Evolutionary conservation across 2,329 filamentous ascomycete genomes (phyloP), one percentile per base, ranked within the genome.

Genomic region (Byssochlamys sp.): DNA sequence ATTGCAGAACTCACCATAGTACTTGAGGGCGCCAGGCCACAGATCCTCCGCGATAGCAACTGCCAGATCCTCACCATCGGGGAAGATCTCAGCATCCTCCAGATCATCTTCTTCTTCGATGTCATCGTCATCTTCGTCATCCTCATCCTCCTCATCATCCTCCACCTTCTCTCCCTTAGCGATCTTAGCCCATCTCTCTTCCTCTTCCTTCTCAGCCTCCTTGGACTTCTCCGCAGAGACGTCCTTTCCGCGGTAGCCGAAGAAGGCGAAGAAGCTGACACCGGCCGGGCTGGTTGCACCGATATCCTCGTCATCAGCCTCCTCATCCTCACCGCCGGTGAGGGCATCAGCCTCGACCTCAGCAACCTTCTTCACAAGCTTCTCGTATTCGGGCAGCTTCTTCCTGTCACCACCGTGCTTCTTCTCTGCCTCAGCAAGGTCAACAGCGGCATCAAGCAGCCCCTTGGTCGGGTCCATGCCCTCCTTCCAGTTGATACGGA

Each of bases 251-350:
- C 81, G 84, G 77, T 86, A 96, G 56, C 87, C 89, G 72, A 96
- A 96, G 82, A 87, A 94, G 58, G 85, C 84, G 71, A 96, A 96
- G 81, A 96, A 96, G 75, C 87, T 91, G 54, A 85, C 70, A 4
- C 81, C 85, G 52, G 83, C 84, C 60, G 88, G 80, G 52, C 83
- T 82, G n/a, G 14, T n/a, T 24, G 14, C 39, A 9, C n/a, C 19
- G 14, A 14, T 27, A 6, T 81, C 85, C 52, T 73, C 66, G 57
- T 76, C 68, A 39, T 74, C 71, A 12, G 74, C 74, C 12, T 73
- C 69, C 12, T 70, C 68, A 28, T 67, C 67, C 14, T 67, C 66
- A 4, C 70, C 66, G 12, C 58, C 60, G 1, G 59, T 57, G 57
- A 69, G 60, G 27, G 68, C 66, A 57, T 73, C 72, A 31, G 68